Conservation (phyloP, 177 flowering plant genomes). For the Tripterygium wilfordii region DNA sequence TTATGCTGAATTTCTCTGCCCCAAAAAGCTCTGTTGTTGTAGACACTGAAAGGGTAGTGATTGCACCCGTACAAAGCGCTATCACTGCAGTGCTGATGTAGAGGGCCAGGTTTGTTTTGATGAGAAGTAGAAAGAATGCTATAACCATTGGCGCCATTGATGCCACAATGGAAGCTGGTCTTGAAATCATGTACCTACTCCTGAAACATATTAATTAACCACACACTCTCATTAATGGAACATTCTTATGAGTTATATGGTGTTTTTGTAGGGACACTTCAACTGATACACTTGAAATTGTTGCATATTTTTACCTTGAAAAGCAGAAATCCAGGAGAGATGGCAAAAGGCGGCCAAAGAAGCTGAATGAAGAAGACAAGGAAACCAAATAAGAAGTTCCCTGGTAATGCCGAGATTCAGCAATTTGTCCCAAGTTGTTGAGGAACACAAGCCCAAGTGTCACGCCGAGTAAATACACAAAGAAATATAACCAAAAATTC, state of each 20-base stretch:
- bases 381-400: conserved; percentile 64
- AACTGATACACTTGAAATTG: neutral
- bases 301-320: conserved; percentile 33
- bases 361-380: conserved; percentile 80
- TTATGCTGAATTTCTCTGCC: conserved; percentile 58
- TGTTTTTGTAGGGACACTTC: no score
- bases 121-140: conserved; percentile 65
- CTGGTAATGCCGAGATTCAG: conserved; percentile 67
- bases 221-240: no score
- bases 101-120: conserved; percentile 27
- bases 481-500: conserved; percentile 89
- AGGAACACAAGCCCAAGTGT: conserved; percentile 78
- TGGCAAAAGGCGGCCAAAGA: conserved; percentile 91
- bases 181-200: conserved; percentile 40
- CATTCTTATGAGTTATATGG: no score
- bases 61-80: conserved; percentile 75
- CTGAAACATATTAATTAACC: conserved; percentile 24
- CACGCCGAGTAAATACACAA: conserved; percentile 63
- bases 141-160: conserved; percentile 58
- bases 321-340: conserved; percentile 52
- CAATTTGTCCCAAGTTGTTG: conserved; percentile 91
- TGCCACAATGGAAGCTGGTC: conserved; percentile 44
- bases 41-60: conserved; percentile 61
- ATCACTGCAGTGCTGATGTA: conserved; percentile 67
- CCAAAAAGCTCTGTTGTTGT: conserved; percentile 81